phyloP scores from a whole-genome alignment of 2,329 filamentous ascomycete species.

The Dactylonectria macrodidyma region DNA sequence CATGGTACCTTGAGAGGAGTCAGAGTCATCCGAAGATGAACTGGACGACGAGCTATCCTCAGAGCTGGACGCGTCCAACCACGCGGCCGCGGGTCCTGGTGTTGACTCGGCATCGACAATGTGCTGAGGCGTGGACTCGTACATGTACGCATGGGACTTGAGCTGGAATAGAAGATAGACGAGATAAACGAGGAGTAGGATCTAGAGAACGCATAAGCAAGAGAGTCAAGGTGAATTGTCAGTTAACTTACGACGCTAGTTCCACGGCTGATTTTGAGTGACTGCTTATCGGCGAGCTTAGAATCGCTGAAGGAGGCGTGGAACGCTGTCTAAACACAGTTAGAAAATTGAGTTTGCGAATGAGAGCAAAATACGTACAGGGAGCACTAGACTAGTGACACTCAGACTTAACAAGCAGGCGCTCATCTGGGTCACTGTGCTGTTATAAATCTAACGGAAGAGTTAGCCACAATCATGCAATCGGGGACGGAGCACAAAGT shows the following conservation, averaged over 20 bases:
- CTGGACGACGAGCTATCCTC: slow-evolving; percentile 72
- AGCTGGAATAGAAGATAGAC: slow-evolving; percentile 92
- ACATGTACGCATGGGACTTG: slow-evolving; percentile 92
- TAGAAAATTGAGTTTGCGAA: slow-evolving; percentile 50
- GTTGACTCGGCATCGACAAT: slow-evolving; percentile 93
- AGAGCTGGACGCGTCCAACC: slow-evolving; percentile 80
- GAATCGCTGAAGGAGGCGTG: slow-evolving; percentile 85
- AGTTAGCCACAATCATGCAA: slow-evolving; percentile 10
- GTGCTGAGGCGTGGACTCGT: slow-evolving; percentile 91
- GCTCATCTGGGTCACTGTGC: slow-evolving; percentile 96
- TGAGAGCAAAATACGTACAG: slow-evolving; percentile 65
- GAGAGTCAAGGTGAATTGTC: slow-evolving; percentile 33
- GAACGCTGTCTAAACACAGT: slow-evolving; percentile 79
- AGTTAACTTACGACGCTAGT: slow-evolving; percentile 81
- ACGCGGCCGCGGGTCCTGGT: slow-evolving; percentile 86
- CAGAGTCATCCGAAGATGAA: slow-evolving; percentile 77
- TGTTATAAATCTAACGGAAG: slow-evolving; percentile 83
- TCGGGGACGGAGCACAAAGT: slow-evolving; percentile 9
- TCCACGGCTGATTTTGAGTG: slow-evolving; percentile 88
- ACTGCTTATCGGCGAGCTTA: slow-evolving; percentile 75
- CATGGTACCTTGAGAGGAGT: slow-evolving; percentile 73
- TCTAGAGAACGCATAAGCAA: slow-evolving; percentile 56
- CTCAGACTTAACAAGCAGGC: slow-evolving; percentile 91
- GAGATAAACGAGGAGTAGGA: slow-evolving; percentile 85
- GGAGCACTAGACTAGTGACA: slow-evolving; percentile 89